Conservation (phyloP, 345 rosid species). For the Carallia brachiata region DNA sequence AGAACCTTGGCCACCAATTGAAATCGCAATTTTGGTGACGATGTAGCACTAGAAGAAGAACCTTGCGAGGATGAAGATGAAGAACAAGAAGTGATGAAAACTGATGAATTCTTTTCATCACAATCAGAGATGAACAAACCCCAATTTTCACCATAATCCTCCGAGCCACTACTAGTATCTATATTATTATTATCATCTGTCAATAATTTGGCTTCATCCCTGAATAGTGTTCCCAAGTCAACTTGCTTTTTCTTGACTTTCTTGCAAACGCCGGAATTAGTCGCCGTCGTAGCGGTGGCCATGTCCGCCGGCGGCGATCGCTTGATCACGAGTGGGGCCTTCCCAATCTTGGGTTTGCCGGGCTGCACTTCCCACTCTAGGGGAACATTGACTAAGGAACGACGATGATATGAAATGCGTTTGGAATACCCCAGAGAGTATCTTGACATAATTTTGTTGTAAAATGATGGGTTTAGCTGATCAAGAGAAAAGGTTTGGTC, state of each 20-base stretch:
- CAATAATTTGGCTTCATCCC: neutral
- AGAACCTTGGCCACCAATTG: neutral
- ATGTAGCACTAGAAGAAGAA: neutral
- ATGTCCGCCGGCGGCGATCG: no score
- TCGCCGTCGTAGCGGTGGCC: no score
- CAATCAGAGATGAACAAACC: constrained; percentile 7
- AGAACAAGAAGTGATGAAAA: neutral
- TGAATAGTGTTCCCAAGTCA: neutral
- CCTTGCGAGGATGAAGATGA: neutral
- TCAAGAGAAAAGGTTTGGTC: neutral
- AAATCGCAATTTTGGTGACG: neutral
- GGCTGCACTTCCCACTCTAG: constrained; percentile 26
- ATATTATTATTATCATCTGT: neutral
- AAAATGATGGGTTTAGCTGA: no score
- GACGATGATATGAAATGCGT: no score
- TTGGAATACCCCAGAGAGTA: no score
- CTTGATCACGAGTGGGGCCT: no score
- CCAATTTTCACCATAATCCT: neutral
- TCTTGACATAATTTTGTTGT: no score
- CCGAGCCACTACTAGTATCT: no score
- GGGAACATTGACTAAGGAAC: no score
- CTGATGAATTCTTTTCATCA: neutral
- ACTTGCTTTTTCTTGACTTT: neutral
- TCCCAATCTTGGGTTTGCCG: constrained; percentile 16
- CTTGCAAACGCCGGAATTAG: neutral